These are phyloP conservation scores for Zizania latifolia DNA, from an alignment of 176 grass and related monocot genomes.

Conservation along the genomic window DNA sequence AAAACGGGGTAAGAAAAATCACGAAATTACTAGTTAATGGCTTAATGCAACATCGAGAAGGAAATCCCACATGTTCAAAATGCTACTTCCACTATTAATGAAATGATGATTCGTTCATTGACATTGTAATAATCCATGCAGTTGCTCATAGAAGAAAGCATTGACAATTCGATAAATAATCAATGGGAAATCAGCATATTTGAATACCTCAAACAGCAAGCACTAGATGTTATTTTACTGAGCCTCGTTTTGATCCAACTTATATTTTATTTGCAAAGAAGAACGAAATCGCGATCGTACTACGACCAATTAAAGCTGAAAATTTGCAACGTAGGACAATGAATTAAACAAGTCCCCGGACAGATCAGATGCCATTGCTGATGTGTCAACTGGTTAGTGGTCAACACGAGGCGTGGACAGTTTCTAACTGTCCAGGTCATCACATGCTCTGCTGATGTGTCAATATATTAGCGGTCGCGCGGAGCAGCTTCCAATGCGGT, in stretches of 20 bases:
- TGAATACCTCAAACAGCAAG: not conserved
- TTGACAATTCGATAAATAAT: not conserved
- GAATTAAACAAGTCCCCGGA: not conserved
- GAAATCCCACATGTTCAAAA: not conserved
- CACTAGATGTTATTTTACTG: not conserved
- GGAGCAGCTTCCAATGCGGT: not conserved
- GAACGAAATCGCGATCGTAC: not conserved
- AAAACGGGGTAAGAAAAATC: not conserved
- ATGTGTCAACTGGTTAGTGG: conserved; percentile 24
- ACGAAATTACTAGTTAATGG: not conserved
- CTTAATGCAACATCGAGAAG: not conserved
- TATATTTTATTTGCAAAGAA: not conserved
- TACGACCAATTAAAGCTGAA: not conserved
- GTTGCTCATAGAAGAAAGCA: not conserved
- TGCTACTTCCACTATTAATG: not conserved
- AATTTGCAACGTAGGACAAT: not conserved
- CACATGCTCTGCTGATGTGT: conserved; percentile 21
- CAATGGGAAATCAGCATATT: not conserved
- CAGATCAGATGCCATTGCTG: not conserved
- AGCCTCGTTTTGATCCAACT: not conserved
- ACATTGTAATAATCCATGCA: too few relatives aligned
- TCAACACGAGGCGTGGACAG: not conserved
- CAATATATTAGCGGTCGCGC: conserved; percentile 22
- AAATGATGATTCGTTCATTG: not conserved
- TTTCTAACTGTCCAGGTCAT: conserved; percentile 9